Evolutionary conservation across 1,284 basidiomycete genomes (phyloP).

Genomic region (Cryptococcus sp.): DNA sequence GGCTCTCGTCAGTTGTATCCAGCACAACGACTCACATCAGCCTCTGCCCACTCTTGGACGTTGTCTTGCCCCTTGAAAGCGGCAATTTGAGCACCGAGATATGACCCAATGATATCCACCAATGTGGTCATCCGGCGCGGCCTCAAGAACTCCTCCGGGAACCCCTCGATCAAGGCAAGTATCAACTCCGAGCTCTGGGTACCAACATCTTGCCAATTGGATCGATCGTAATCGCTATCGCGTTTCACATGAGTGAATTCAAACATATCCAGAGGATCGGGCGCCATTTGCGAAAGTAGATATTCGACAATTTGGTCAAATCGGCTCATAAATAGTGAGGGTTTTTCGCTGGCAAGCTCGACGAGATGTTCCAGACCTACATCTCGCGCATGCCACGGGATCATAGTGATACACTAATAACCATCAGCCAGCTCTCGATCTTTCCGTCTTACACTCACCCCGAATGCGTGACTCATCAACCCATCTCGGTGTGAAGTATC

Average conservation of each 20-base stretch:
- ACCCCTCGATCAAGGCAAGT: background rate
- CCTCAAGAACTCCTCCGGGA: background rate
- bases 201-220: constrained; percentile 42
- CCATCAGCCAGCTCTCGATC: background rate
- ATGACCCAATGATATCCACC: background rate
- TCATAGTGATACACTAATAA: background rate
- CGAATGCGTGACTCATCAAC: constrained; percentile 27
- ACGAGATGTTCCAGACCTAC: constrained; percentile 56
- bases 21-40: background rate
- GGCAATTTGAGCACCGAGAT: background rate
- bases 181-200: background rate
- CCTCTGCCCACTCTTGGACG: background rate
- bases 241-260: constrained; percentile 47
- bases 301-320: constrained; percentile 61
- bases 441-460: constrained; percentile 14
- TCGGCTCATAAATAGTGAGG: constrained; percentile 64
- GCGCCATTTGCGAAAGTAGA: constrained; percentile 47
- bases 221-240: constrained; percentile 73
- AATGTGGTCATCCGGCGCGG: background rate
- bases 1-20: background rate
- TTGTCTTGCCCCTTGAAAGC: too few species aligned
- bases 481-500: constrained; percentile 21
- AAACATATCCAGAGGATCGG: constrained; percentile 15
- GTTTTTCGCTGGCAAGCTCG: constrained; percentile 63
- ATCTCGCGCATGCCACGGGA: constrained; percentile 10